Evolutionary conservation across 345 rosid species (phyloP).

Genomic region (Boechera retrofracta): DNA sequence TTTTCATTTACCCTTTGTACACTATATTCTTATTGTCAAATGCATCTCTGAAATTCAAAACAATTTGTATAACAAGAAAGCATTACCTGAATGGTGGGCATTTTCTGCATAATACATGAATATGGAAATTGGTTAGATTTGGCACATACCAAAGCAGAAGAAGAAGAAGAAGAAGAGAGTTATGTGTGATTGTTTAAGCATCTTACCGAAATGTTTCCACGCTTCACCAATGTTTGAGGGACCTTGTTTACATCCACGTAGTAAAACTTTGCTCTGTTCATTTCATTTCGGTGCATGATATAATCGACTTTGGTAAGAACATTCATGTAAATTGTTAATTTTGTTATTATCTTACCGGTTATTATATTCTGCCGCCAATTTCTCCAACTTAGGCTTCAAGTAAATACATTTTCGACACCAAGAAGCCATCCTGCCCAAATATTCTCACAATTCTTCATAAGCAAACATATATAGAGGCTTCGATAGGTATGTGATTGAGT

Average conservation of each 20-base stretch:
- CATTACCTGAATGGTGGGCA: slow-evolving; percentile 92
- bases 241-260: slow-evolving; percentile 91
- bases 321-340: neutral
- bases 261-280: slow-evolving; percentile 66
- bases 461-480: slow-evolving; percentile 3
- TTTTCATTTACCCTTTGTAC: neutral
- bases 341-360: slow-evolving; percentile 48
- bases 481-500: neutral
- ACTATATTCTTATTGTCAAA: neutral
- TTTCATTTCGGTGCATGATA: neutral
- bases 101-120: slow-evolving; percentile 61
- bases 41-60: neutral
- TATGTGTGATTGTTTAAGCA: neutral
- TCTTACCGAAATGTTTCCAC: slow-evolving; percentile 80
- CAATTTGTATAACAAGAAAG: neutral
- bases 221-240: slow-evolving; percentile 76
- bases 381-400: slow-evolving; percentile 93
- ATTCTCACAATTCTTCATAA: slow-evolving; percentile 3
- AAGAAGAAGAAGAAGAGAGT: neutral
- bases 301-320: neutral
- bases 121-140: slow-evolving; percentile 20
- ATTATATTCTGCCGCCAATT: slow-evolving; percentile 67
- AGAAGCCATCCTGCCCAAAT: slow-evolving; percentile 77
- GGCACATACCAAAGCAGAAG: neutral
- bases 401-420: slow-evolving; percentile 99